Percentiles rank a stretch among this genome's conserved stretches.
These are phyloP conservation scores for Xylariales sp. DNA, from an alignment of 2,329 filamentous ascomycete genomes.

Conservation along the genomic window DNA sequence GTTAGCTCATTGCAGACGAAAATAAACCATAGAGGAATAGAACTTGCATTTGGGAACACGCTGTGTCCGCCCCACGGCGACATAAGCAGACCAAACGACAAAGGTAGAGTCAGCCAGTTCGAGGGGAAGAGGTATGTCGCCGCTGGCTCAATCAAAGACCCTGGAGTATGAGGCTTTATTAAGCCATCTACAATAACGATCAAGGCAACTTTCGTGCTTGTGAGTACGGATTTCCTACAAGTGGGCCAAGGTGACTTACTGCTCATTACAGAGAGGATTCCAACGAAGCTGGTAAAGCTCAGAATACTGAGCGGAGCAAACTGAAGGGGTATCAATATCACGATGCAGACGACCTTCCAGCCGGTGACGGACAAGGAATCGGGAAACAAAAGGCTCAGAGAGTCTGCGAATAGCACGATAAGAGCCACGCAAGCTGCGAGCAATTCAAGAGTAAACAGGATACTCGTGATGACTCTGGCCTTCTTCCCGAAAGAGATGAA, in stretches of 20 bases:
- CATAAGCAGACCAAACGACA: slow-evolving; percentile 88
- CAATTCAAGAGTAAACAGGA: slow-evolving; percentile 84
- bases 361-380: slow-evolving; percentile 57
- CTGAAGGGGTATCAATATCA: slow-evolving; percentile 74
- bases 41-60: slow-evolving; percentile 70
- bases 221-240: not conserved
- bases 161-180: slow-evolving; percentile 71
- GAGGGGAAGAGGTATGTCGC: slow-evolving; percentile 75
- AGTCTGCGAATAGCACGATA: slow-evolving; percentile 90
- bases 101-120: slow-evolving; percentile 81
- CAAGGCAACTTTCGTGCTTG: slow-evolving; percentile 59
- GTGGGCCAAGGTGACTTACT: slow-evolving; percentile 53
- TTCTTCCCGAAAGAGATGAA: slow-evolving; percentile 83
- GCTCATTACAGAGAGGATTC: slow-evolving; percentile 83
- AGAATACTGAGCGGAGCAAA: slow-evolving; percentile 79
- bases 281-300: slow-evolving; percentile 86
- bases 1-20: too few relatives aligned
- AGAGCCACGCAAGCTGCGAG: slow-evolving; percentile 85
- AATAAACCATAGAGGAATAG: too few relatives aligned
- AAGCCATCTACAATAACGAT: slow-evolving; percentile 84
- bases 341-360: slow-evolving; percentile 83
- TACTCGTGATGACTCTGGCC: slow-evolving; percentile 75
- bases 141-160: slow-evolving; percentile 78
- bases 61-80: slow-evolving; percentile 62
- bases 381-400: slow-evolving; percentile 72